Base-by-base conservation (phyloP, 2,329 filamentous ascomycete species). In the Knoxdaviesia proteae region DNA sequence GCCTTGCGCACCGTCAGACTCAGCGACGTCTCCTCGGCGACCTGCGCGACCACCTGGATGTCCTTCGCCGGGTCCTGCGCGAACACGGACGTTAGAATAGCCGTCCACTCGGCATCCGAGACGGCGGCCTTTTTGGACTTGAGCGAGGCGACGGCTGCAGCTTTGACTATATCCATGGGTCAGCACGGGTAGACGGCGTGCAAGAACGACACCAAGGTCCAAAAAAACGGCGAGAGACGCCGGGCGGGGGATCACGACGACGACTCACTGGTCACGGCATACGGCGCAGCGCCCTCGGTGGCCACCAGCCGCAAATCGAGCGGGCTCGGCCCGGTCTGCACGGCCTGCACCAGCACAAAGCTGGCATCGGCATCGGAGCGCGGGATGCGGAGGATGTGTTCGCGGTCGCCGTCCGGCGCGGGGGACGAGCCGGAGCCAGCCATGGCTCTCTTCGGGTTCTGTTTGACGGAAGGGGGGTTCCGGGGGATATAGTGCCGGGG, bases 281-380 rank as follows among this genome's bases (percentile, higher is more conserved):
- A 82, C 6, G 74, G 67, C 40, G 64, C 67, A 44, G 70, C 66
- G 43, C 74, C 72, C 51, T 86, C 80, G 32, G 79, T 84, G 34
- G 70, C 80, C 34, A 78, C 64, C 32, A 86, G 57, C 53, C 74
- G 75, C 39, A 82, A 56, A 55, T 84, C 77, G 32, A 84, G 60
- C 1, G 67, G 64, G 45, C 63, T 64, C 34, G 62, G 58, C 35
- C 61, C 62, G 44, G 57, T 65, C 29, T 68, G 59, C 2, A 63
- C 62, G 44, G 76, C 68, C 50, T 80, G 67, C 11, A 81, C 53
- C 29, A 86, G 63, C 32, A 83, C 65, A 48, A 69, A 74, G 10
- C 62, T 58, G 39, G 63, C 60, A 39, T 66, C 60, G 44, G 61
- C 58, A 45, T 69, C 69, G 37, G 67, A 68, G 49, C 75, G 67